Evolutionary conservation across 2,329 filamentous ascomycete genomes (phyloP).

Genomic region (Aureobasidium sp.): DNA sequence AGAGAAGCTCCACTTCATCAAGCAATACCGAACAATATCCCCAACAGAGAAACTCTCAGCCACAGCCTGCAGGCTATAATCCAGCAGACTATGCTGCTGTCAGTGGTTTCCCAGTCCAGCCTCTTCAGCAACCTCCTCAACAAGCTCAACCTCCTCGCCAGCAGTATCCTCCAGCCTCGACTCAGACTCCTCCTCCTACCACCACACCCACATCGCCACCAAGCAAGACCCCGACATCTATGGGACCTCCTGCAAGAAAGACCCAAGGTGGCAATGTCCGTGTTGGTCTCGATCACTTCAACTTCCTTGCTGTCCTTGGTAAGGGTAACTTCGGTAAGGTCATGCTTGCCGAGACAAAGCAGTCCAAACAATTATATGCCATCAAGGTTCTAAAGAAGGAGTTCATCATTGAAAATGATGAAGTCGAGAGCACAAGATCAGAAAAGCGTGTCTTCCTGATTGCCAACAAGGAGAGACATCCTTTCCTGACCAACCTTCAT

Average conservation of each 20-base stretch:
- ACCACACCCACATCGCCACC: conserved; percentile 30
- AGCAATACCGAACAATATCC: conserved; percentile 16
- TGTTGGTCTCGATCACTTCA: conserved; percentile 97
- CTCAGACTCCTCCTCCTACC: conserved; percentile 35
- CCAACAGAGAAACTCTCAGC: conserved; percentile 30
- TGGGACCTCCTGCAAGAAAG: conserved; percentile 62
- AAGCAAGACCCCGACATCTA: conserved; percentile 28
- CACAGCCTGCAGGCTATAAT: conserved; percentile 55
- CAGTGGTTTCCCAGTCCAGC: conserved; percentile 26
- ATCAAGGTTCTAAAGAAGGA: conserved; percentile 99
- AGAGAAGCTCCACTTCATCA: conserved; percentile 22
- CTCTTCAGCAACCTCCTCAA: conserved; percentile 43
- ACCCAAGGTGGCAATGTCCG: conserved; percentile 66
- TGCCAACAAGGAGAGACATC: conserved; percentile 93
- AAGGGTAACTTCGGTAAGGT: conserved; percentile 99
- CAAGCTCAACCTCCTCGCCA: conserved; percentile 31
- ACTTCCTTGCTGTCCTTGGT: conserved; percentile 94
- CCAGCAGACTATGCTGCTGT: conserved; percentile 64
- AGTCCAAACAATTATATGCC: conserved; percentile 82
- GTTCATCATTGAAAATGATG: conserved; percentile 99
- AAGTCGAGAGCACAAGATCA: conserved; percentile 94
- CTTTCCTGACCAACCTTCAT: conserved; percentile 89
- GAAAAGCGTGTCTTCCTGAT: conserved; percentile 97
- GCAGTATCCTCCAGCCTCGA: conserved; percentile 44
- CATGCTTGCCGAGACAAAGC: conserved; percentile 97